These are phyloP conservation scores for Leishmania lainsoni DNA, from an alignment of 208 protist genomes.

Conservation along the genomic window DNA sequence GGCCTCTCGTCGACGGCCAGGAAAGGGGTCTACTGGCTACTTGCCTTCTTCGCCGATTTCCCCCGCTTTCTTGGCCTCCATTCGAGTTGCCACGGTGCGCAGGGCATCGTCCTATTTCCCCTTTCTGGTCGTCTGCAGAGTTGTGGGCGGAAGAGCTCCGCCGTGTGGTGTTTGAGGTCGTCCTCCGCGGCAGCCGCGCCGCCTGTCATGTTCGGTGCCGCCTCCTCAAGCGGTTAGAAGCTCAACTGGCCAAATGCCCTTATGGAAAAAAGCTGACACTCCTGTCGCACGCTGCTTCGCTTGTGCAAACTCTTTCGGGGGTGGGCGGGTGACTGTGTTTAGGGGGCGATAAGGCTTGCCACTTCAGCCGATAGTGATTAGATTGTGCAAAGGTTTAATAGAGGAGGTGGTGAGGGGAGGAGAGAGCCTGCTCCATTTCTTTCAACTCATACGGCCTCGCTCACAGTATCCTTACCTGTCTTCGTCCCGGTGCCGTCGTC, in stretches of 20 bases:
- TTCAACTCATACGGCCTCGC: not conserved
- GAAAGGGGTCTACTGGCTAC: too few relatives aligned
- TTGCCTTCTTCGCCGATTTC: too few relatives aligned
- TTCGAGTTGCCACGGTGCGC: not conserved
- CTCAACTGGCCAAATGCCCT: not conserved
- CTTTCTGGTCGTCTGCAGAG: not conserved
- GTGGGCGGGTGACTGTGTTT: not conserved
- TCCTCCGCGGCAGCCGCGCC: not conserved
- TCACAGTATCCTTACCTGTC: not conserved
- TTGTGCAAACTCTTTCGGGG: not conserved
- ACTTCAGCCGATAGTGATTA: not conserved
- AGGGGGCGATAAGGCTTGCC: too few relatives aligned
- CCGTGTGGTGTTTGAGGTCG: not conserved
- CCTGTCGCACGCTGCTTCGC: not conserved
- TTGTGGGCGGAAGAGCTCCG: not conserved
- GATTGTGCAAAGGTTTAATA: not conserved
- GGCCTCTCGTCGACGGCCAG: too few relatives aligned
- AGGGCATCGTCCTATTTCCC: not conserved
- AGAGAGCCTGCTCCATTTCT: not conserved
- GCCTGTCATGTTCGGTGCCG: not conserved
- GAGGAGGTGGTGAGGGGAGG: not conserved
- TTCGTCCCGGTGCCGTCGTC: not conserved
- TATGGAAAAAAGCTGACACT: not conserved
- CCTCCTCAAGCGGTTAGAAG: not conserved
- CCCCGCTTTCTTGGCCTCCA: not conserved